A percentile compares a stretch with the other conserved stretches of the same genome.
Conservation (phyloP, 148 eudicot genomes). For the Rheum nobile region DNA sequence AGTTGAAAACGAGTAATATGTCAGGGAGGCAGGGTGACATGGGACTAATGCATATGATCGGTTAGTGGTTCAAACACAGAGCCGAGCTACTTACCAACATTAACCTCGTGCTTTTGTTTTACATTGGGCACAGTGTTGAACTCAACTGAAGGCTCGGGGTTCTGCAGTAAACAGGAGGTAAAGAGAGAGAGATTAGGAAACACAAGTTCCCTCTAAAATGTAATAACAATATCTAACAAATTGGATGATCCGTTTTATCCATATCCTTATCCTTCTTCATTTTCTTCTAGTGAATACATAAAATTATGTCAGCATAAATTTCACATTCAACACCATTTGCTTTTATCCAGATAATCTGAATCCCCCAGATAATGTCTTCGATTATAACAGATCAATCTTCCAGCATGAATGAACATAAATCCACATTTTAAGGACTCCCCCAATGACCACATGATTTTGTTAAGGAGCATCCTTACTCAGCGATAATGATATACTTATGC, state of each 20-base stretch:
- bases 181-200: background rate
- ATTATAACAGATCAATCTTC: background rate
- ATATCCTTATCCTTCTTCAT: background rate
- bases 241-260: too few species aligned
- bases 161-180: slow-evolving; percentile 30
- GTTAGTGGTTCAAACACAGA: background rate
- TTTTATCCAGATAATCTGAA: background rate
- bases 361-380: background rate
- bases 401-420: background rate
- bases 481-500: background rate
- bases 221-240: too few species aligned
- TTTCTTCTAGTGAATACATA: background rate
- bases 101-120: slow-evolving; percentile 84
- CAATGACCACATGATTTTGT: background rate
- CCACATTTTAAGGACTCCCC: background rate
- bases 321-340: background rate
- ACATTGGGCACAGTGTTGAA: slow-evolving; percentile 74
- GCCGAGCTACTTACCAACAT: slow-evolving; percentile 56
- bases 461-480: background rate
- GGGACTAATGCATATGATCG: background rate
- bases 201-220: background rate
- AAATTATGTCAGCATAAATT: background rate
- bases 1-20: background rate
- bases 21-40: too few species aligned
- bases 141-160: slow-evolving; percentile 83